A percentile compares a stretch with the other conserved stretches of the same genome.
These are phyloP conservation scores for Vanderwaltozyma tropicalis DNA, from an alignment of 805 yeast species.

Conservation along the genomic window DNA sequence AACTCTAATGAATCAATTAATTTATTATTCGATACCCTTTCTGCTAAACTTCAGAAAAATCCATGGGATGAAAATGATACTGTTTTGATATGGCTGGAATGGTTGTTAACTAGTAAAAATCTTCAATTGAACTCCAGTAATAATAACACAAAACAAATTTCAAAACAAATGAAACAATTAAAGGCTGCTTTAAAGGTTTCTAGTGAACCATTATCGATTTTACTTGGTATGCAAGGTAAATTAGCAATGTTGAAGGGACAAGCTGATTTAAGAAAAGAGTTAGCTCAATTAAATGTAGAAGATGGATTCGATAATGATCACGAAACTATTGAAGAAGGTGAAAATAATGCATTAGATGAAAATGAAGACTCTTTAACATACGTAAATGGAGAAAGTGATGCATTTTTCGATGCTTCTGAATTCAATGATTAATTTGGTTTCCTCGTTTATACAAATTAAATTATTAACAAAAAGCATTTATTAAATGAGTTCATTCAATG, in stretches of 20 bases:
- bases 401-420: constrained; percentile 31
- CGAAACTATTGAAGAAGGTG: constrained; percentile 27
- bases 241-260: constrained; percentile 70
- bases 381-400: constrained; percentile 38
- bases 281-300: constrained; percentile 31
- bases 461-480: not conserved
- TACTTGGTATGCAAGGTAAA: constrained; percentile 79
- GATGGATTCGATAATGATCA: constrained; percentile 21
- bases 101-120: constrained; percentile 64
- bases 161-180: constrained; percentile 41
- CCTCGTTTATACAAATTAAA: not conserved
- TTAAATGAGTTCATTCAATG: not conserved
- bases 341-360: constrained; percentile 28
- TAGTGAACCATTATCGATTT: constrained; percentile 50
- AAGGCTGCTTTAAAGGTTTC: constrained; percentile 47
- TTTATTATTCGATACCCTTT: constrained; percentile 36
- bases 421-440: constrained; percentile 13
- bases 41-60: constrained; percentile 35
- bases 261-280: constrained; percentile 52
- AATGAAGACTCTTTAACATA: constrained; percentile 29
- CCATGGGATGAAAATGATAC: constrained; percentile 17
- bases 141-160: constrained; percentile 21
- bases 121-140: constrained; percentile 24
- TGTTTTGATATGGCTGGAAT: constrained; percentile 60
- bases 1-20: constrained; percentile 32